A percentile compares a stretch with the other conserved stretches of the same genome.
Evolutionary conservation across 192 early-diverging fungal species (phyloP).

Genomic region (Rhizophagus sp.): DNA sequence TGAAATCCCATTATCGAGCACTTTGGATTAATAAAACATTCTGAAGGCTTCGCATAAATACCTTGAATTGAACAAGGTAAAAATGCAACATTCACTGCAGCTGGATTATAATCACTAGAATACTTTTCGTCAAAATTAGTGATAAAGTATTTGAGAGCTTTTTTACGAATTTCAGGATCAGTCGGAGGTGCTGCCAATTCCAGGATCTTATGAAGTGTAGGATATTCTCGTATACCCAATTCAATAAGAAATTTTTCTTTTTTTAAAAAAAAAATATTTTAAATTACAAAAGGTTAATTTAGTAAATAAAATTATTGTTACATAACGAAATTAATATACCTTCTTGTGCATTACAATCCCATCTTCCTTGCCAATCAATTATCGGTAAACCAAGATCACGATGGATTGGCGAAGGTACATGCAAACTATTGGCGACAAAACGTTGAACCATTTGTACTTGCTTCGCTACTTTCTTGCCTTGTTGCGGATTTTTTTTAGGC

Average conservation of each 20-base stretch:
- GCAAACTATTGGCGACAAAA: constrained; percentile 65
- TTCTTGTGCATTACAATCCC: constrained; percentile 34
- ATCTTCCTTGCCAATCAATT: constrained; percentile 67
- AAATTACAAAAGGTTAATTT: too few relatives aligned
- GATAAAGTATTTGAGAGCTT: constrained; percentile 70
- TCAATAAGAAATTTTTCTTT: constrained; percentile 48
- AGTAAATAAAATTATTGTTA: too few relatives aligned
- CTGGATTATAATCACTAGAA: constrained; percentile 43
- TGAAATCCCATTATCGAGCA: constrained; percentile 67
- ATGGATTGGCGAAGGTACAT: constrained; percentile 61
- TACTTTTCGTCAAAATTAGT: constrained; percentile 67
- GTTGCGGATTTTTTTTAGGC: constrained; percentile 51
- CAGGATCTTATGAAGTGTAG: constrained; percentile 44
- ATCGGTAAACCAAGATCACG: constrained; percentile 63
- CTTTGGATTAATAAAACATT: constrained; percentile 65
- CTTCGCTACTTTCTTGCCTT: too few relatives aligned
- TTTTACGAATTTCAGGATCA: constrained; percentile 39
- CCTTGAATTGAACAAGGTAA: constrained; percentile 52
- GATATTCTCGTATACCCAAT: constrained; percentile 51
- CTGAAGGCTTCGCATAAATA: constrained; percentile 53
- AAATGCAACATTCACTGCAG: constrained; percentile 53
- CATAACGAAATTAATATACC: constrained; percentile 19
- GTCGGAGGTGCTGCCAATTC: constrained; percentile 39
- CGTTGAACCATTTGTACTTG: constrained; percentile 29
- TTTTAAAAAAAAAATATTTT: too few relatives aligned